Base-by-base conservation (phyloP, 2,329 filamentous ascomycete genomes). In the Polytolypa hystricis region DNA sequence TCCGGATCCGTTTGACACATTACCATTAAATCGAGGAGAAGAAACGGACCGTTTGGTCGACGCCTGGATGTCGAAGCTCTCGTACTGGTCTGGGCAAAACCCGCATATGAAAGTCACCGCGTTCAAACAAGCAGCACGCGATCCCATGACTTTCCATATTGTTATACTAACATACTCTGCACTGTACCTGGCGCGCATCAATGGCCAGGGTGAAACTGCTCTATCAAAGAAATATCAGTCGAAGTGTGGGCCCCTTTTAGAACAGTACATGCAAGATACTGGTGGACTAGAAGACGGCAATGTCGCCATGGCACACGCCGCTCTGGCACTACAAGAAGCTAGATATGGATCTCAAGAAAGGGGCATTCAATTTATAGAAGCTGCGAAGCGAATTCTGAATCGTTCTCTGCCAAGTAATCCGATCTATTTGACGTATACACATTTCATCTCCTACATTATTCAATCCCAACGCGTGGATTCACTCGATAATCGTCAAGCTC, bases 41-140 rank as follows among this genome's bases (percentile, higher is more conserved):
- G 50, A 52, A n/a, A 54, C 57, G 18, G 42, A 54, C 28, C 52
- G 57, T 26, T 45, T 63, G 28, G 46, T 49, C 3, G 55, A 61
- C 30, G 53, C 49, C 30, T 64, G 58, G 58, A 52, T 47, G 2
- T 53, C 46, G 32, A 56, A 53, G 30, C 46, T 63, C 32, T 50
- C 51, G 1, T 63, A 62, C 38, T 64, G 60, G 60, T 62, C 61
- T 6, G 60, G 61, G 2, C 55, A 59, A 37, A 63, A 63, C 36
- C 37, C 43, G 17, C 47, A 56, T 23, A 44, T 63, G 16, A 64
- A 63, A 39, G 48, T 55, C 8, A 46, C 48, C 7, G 51, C 58
- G 5, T 62, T 61, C 38, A 51, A 49, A 27, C 47, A 49, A 3
- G 53, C 58, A 17, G 55, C 57, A 47, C 42, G 40, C 15, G 48